Base-by-base conservation (phyloP, 768 basidiomycete genomes). In the Coprinopsis sp. region DNA sequence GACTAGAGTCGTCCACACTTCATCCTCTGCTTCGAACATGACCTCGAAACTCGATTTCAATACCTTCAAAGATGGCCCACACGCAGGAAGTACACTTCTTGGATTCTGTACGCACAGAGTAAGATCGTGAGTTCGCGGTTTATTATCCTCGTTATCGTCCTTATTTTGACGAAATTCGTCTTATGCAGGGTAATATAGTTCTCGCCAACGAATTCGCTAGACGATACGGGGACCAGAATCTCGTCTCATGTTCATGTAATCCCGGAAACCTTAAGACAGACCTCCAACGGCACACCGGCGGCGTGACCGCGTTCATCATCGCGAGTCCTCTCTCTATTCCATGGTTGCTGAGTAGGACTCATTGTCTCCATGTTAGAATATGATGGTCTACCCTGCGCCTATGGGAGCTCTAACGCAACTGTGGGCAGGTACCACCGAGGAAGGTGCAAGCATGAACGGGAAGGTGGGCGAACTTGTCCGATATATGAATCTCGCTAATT, bases 241-340 rank as follows among this genome's bases (percentile, higher is more conserved):
- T 77, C 22, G 60, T 74, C 3, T 73, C 72, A 1, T 67, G 58
- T 10, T 61, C 75, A 21, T 21, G 71, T 11, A 67, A 77, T 50
- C 77, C 77, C 1, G 78, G 52, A 44, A 64, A 62, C 47, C 47
- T 74, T 8, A 36, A 58, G 2, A 61, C 67, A 0, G 67, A 68
- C 16, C 55, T 72, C 13, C 54, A 57, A 33, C 58, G 68, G 10
- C 51, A 69, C 37, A 19, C 55, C 1, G 37, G 29, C 12, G 4
- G 48, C 1, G 29, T 37, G 6, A 36, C 59, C 3, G 10, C 54
- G 1, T 16, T 3, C 16, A n/a, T n/a, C 1, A 33, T 47, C n/a
- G 64, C 61, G 53, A 14, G 52, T 24, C n/a, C 5, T 33, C 8
- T n/a, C 28, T 13, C 7, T 25, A 11, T 16, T 28, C n/a, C 8